Percentiles rank a stretch among this genome's conserved stretches.
phyloP scores from a whole-genome alignment of 1,139 yeast genomes.

The Candida pseudoviswanathii region DNA sequence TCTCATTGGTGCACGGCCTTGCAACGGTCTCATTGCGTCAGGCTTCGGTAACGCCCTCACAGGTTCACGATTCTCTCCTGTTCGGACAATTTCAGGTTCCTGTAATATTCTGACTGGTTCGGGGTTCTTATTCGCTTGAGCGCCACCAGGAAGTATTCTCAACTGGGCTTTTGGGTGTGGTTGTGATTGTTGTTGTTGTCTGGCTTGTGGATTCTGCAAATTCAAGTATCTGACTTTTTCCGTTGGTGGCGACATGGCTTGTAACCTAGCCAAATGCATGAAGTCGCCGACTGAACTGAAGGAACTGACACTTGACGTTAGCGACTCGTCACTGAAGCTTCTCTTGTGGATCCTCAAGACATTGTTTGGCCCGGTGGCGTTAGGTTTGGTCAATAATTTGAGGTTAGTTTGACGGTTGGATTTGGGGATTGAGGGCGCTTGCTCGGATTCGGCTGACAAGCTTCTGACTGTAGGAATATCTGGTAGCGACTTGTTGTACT shows the following conservation, averaged over 20 bases:
- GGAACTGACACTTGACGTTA: slow-evolving; percentile 40
- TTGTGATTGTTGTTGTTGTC: slow-evolving; percentile 6
- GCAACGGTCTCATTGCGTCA: too few species aligned
- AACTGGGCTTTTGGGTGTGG: neutral
- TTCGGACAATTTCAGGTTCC: too few species aligned
- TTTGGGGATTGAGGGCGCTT: slow-evolving; percentile 7
- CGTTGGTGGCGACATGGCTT: slow-evolving; percentile 8
- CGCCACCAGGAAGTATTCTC: neutral
- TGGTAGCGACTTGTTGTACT: slow-evolving; percentile 9
- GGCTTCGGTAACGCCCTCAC: too few species aligned
- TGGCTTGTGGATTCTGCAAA: slow-evolving; percentile 5
- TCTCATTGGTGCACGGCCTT: too few species aligned
- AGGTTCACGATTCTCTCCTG: too few species aligned
- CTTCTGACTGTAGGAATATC: slow-evolving; percentile 3
- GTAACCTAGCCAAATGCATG: slow-evolving; percentile 20
- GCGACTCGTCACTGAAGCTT: slow-evolving; percentile 42
- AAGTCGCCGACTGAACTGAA: slow-evolving; percentile 41
- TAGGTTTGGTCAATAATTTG: slow-evolving; percentile 6
- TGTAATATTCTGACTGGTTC: neutral
- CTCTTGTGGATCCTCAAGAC: slow-evolving; percentile 28
- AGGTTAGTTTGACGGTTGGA: slow-evolving; percentile 8
- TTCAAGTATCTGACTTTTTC: slow-evolving; percentile 2
- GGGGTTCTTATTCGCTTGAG: neutral
- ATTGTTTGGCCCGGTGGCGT: slow-evolving; percentile 4
- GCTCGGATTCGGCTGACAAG: neutral